phyloP scores from a whole-genome alignment of 2,329 filamentous ascomycete species.

The Ilyonectria destructans region DNA sequence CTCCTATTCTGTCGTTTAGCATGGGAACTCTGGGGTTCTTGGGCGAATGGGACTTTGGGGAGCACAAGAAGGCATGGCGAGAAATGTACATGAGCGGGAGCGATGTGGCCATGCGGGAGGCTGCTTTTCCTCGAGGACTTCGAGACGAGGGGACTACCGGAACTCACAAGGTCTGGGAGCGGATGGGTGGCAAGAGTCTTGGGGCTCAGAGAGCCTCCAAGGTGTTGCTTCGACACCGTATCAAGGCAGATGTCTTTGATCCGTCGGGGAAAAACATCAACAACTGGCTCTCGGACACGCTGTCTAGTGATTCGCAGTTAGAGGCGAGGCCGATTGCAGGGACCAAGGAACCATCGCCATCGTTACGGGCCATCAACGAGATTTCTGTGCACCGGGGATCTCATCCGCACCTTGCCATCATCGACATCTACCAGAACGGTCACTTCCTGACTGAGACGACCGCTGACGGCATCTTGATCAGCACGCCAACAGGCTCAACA shows the following conservation, averaged over 20 bases:
- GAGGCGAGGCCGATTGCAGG: conserved; percentile 54
- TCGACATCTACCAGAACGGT: conserved; percentile 92
- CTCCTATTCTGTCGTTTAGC: conserved; percentile 93
- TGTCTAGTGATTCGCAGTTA: conserved; percentile 63
- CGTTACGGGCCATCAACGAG: conserved; percentile 89
- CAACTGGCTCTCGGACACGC: conserved; percentile 62
- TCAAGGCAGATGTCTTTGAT: conserved; percentile 90
- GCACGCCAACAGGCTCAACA: conserved; percentile 94
- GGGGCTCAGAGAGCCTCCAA: conserved; percentile 82
- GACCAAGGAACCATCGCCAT: conserved; percentile 57
- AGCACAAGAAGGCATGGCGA: conserved; percentile 92
- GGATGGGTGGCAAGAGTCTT: conserved; percentile 85
- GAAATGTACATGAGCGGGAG: conserved; percentile 90
- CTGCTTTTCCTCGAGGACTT: conserved; percentile 54
- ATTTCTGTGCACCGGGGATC: conserved; percentile 93
- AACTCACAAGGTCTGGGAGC: conserved; percentile 74
- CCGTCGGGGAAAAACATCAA: conserved; percentile 75
- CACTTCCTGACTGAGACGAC: conserved; percentile 94
- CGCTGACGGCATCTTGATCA: conserved; percentile 94
- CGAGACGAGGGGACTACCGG: conserved; percentile 42
- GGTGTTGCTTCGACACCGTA: conserved; percentile 87
- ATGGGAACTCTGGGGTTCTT: conserved; percentile 97
- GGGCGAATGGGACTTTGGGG: conserved; percentile 95
- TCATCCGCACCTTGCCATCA: conserved; percentile 90
- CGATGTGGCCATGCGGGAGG: conserved; percentile 65